Percentiles rank a stretch among this genome's conserved stretches.
These are phyloP conservation scores for Acorus calamus DNA, from an alignment of 106 monocot species.

Conservation along the genomic window DNA sequence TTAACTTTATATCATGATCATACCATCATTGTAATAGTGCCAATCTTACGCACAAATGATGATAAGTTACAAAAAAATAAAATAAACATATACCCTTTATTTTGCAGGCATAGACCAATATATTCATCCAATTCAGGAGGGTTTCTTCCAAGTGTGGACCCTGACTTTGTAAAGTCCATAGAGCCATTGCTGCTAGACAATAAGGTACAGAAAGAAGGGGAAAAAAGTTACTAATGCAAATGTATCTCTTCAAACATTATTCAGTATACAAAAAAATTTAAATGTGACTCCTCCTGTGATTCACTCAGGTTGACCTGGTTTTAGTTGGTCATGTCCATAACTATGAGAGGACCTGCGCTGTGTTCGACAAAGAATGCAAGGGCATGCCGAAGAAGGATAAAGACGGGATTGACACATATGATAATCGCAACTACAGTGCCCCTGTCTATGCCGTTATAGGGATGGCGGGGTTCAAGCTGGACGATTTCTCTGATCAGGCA, in stretches of 20 bases:
- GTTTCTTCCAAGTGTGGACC: constrained; percentile 28
- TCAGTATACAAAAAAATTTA: no score
- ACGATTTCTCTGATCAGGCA: constrained; percentile 31
- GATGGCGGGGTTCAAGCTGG: constrained; percentile 63
- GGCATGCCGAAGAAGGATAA: constrained; percentile 43
- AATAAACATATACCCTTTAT: background rate
- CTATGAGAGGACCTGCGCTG: constrained; percentile 69
- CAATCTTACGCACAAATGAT: no score
- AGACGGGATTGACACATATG: constrained; percentile 48
- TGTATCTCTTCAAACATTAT: no score
- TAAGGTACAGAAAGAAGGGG: constrained; percentile 17
- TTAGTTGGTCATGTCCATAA: constrained; percentile 82
- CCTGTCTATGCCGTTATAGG: constrained; percentile 68
- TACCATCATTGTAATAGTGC: no score
- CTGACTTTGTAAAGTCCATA: constrained; percentile 30
- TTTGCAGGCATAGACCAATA: constrained; percentile 66
- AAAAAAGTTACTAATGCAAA: no score
- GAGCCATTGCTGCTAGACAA: constrained; percentile 48
- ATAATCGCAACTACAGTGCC: constrained; percentile 44
- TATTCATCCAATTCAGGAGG: constrained; percentile 31
- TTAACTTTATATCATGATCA: no score
- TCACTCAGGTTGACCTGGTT: constrained; percentile 57
- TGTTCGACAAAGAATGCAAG: constrained; percentile 40
- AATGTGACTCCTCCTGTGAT: no score
- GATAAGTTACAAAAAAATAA: no score